A percentile compares a stretch with the other conserved stretches of the same genome.
Evolutionary conservation across 225 moss, liverwort and hornwort genomes (phyloP).

Genomic region (Neckera pumila): DNA sequence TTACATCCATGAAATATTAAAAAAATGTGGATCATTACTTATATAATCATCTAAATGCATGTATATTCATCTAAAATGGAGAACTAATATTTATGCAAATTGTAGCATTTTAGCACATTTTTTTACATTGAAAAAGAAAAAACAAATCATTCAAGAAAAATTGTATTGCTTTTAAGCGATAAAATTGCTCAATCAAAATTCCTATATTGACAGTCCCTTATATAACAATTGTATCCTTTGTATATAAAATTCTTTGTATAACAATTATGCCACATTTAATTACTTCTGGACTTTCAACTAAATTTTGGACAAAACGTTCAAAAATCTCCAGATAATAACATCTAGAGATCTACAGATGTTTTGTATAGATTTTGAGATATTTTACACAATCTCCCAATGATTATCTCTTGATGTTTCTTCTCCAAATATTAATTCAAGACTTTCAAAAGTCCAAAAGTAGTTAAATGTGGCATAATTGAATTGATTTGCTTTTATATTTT

Average conservation of each 20-base stretch:
- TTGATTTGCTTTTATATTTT: neutral
- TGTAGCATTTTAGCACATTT: neutral
- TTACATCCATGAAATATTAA: neutral
- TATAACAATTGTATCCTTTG: neutral
- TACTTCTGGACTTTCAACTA: too few relatives aligned
- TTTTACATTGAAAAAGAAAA: neutral
- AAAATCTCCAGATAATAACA: too few relatives aligned
- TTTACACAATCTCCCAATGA: too few relatives aligned
- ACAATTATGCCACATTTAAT: too few relatives aligned
- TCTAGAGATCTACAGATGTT: too few relatives aligned
- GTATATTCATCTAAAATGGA: neutral
- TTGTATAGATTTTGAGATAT: too few relatives aligned
- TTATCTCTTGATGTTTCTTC: too few relatives aligned
- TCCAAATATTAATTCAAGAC: too few relatives aligned
- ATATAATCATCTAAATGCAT: neutral
- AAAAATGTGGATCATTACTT: neutral
- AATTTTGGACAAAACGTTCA: too few relatives aligned
- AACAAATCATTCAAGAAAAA: neutral
- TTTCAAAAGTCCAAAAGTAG: too few relatives aligned
- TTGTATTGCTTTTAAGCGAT: neutral
- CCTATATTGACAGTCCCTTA: rapidly evolving
- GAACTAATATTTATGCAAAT: rapidly evolving
- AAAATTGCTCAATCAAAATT: neutral
- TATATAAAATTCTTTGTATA: too few relatives aligned
- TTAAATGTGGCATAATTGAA: too few relatives aligned